A percentile compares a stretch with the other conserved stretches of the same genome.
These are phyloP conservation scores for Exophiala oligosperma DNA, from an alignment of 2,329 filamentous ascomycete species.

Conservation along the genomic window DNA sequence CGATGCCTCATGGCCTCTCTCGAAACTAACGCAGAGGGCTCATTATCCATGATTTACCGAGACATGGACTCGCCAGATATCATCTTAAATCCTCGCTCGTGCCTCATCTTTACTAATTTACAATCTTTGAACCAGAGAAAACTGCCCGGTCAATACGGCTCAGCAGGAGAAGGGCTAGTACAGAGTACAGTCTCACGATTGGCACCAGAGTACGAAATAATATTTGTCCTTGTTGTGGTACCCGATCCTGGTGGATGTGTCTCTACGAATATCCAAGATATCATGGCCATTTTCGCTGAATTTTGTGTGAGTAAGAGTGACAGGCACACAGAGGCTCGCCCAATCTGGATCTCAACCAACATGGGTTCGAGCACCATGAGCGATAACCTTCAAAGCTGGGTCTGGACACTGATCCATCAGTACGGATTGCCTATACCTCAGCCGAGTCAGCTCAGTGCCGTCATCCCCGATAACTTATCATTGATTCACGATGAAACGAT, in stretches of 20 bases:
- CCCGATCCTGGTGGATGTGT: not conserved
- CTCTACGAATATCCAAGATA: conserved; percentile 1
- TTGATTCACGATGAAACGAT: conserved; percentile 60
- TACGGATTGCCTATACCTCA: conserved; percentile 12
- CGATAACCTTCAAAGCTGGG: conserved; percentile 30
- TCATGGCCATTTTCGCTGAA: conserved; percentile 30
- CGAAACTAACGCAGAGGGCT: conserved; percentile 7
- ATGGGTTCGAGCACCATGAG: not conserved
- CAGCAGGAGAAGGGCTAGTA: conserved; percentile 45
- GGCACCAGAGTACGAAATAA: conserved; percentile 45
- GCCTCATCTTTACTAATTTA: conserved; percentile 69
- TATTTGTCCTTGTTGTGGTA: conserved; percentile 63
- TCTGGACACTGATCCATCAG: conserved; percentile 45
- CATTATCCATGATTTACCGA: conserved; percentile 29
- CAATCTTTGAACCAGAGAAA: conserved; percentile 71
- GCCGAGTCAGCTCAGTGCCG: conserved; percentile 27
- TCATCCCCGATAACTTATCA: conserved; percentile 14
- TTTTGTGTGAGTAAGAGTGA: conserved; percentile 30
- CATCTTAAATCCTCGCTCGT: conserved; percentile 66
- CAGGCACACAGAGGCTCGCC: conserved; percentile 1
- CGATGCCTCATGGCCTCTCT: conserved; percentile 15
- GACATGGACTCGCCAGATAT: conserved; percentile 60
- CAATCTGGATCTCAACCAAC: conserved; percentile 17
- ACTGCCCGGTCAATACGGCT: conserved; percentile 59
- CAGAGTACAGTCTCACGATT: conserved; percentile 39